A percentile compares a stretch with the other conserved stretches of the same genome.
Conservation (phyloP, 768 basidiomycete species). For the Dictyophora rubrovolvata region DNA sequence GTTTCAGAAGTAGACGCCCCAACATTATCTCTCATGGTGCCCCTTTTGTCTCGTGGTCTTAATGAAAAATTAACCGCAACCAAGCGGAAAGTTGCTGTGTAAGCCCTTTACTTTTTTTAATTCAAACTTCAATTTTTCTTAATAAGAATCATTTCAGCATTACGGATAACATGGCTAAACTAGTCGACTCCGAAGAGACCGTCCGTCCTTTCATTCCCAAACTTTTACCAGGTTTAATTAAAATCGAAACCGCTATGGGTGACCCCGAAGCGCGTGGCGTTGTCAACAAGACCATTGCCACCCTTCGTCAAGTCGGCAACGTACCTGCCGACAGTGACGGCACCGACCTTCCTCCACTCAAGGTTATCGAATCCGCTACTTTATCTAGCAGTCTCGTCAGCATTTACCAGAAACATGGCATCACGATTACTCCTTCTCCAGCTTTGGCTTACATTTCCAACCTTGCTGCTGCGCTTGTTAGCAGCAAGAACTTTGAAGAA, state of each 20-base stretch:
- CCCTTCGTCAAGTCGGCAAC: conserved; percentile 91
- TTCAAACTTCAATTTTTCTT: conserved; percentile 12
- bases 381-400: conserved; percentile 55
- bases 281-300: conserved; percentile 83
- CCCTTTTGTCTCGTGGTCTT: conserved; percentile 88
- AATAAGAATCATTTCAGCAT: conserved; percentile 42
- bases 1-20: conserved; percentile 98
- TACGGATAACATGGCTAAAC: conserved; percentile 96
- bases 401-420: conserved; percentile 80
- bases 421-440: conserved; percentile 42
- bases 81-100: conserved; percentile 97
- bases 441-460: conserved; percentile 59
- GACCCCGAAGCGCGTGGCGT: conserved; percentile 97
- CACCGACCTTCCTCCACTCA: conserved; percentile 81
- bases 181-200: conserved; percentile 89
- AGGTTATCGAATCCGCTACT: conserved; percentile 59
- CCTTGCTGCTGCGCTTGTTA: conserved; percentile 81
- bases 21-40: conserved; percentile 96
- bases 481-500: conserved; percentile 86
- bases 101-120: conserved; percentile 24
- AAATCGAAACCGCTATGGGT: conserved; percentile 89
- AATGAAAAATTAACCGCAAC: conserved; percentile 90
- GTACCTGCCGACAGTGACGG: conserved; percentile 79
- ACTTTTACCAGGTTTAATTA: conserved; percentile 89
- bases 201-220: conserved; percentile 96